phyloP scores from a whole-genome alignment of 1,284 basidiomycete species.

The Melampsora occidentalis region DNA sequence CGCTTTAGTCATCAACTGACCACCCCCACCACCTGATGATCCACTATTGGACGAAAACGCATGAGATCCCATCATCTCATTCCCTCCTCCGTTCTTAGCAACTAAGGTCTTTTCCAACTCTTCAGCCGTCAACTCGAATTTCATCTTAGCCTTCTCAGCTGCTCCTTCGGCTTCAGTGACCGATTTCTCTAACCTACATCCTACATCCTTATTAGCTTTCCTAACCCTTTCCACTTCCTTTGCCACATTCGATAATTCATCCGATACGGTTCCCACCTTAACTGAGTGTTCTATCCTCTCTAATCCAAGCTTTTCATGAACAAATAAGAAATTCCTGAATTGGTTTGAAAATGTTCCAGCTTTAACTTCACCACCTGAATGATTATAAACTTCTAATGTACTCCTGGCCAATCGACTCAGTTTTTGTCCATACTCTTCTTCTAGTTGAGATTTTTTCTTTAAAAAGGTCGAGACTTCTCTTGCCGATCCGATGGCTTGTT shows the following conservation, averaged over 20 bases:
- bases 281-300: constrained; percentile 22
- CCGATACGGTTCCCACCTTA: constrained; percentile 10
- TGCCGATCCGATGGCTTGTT: constrained; percentile 24
- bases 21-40: constrained; percentile 37
- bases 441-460: constrained; percentile 29
- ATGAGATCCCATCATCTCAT: constrained; percentile 62
- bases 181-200: constrained; percentile 77
- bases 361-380: constrained; percentile 38
- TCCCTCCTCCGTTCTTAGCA: constrained; percentile 73
- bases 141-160: constrained; percentile 83
- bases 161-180: constrained; percentile 81
- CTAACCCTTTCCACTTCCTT: constrained; percentile 37
- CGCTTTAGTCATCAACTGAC: constrained; percentile 61
- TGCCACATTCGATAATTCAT: constrained; percentile 18
- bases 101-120: constrained; percentile 89
- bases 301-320: constrained; percentile 29
- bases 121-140: constrained; percentile 85
- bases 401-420: constrained; percentile 19
- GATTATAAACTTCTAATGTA: constrained; percentile 36
- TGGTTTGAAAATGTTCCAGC: constrained; percentile 20
- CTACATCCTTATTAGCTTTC: constrained; percentile 69
- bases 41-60: neutral
- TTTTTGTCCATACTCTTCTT: constrained; percentile 36
- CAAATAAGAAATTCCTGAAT: constrained; percentile 21
- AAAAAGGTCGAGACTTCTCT: constrained; percentile 28